phyloP scores from a whole-genome alignment of 495 filamentous ascomycete species.

The Cenococcum geophilum region DNA sequence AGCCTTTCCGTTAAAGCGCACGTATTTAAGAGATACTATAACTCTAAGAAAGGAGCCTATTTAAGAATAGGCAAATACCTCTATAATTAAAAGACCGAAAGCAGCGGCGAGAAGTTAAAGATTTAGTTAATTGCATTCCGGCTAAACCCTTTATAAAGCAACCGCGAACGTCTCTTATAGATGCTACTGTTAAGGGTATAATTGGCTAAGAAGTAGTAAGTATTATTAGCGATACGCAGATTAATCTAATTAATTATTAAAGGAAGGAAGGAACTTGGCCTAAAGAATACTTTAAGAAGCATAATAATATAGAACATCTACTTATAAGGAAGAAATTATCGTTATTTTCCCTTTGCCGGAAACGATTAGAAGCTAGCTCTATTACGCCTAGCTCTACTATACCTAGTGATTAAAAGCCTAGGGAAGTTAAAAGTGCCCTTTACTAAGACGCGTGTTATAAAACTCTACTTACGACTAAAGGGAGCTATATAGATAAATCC shows the following conservation, averaged over 20 bases:
- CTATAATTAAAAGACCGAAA: constrained; percentile 14
- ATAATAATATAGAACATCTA: constrained; percentile 24
- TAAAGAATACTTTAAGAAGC: constrained; percentile 32
- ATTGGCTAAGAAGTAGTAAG: constrained; percentile 1
- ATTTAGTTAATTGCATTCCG: neutral
- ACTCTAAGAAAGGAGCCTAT: no score
- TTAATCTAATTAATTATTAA: constrained; percentile 30
- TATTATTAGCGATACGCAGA: constrained; percentile 7
- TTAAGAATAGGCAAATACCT: neutral
- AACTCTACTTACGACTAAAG: neutral
- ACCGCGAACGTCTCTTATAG: constrained; percentile 13
- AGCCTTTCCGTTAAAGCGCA: no score
- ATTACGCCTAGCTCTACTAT: constrained; percentile 32
- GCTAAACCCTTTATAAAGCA: constrained; percentile 11
- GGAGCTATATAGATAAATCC: neutral
- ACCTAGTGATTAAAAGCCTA: constrained; percentile 41
- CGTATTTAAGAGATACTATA: no score
- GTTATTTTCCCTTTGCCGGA: constrained; percentile 34
- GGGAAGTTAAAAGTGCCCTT: constrained; percentile 38
- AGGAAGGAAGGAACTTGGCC: constrained; percentile 33
- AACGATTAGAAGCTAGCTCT: constrained; percentile 34
- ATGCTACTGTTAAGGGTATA: constrained; percentile 2
- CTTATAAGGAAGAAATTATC: constrained; percentile 38
- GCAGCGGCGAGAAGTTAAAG: constrained; percentile 15
- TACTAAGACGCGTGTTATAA: constrained; percentile 31